Evolutionary conservation across 2,329 filamentous ascomycete genomes (phyloP).

Genomic region (Xylariales sp.): DNA sequence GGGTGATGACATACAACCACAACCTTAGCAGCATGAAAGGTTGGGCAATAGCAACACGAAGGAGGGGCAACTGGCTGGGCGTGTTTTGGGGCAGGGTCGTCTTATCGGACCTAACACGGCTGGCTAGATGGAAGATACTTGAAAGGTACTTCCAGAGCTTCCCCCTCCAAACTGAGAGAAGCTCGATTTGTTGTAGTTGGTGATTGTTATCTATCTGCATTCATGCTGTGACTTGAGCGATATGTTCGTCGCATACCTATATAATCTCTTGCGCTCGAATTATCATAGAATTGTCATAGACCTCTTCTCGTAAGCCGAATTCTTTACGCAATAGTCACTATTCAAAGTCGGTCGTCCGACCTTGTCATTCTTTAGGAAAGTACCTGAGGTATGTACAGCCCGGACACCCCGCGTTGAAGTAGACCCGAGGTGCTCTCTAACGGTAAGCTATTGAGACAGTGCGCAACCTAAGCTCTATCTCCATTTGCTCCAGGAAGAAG

Average conservation of each 20-base stretch:
- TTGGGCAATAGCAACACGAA: slow-evolving; percentile 6
- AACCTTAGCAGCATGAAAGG: slow-evolving; percentile 5
- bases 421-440: slow-evolving; percentile 2
- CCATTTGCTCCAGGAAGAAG: slow-evolving; percentile 2
- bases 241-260: no score
- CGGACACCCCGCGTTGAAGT: slow-evolving; percentile 3
- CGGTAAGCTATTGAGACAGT: slow-evolving; percentile 16
- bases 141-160: slow-evolving; percentile 1
- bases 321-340: no score
- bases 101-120: neutral
- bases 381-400: neutral
- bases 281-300: no score
- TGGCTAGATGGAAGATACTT: slow-evolving; percentile 6
- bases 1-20: slow-evolving; percentile 7
- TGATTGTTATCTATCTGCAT: no score
- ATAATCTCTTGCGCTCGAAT: no score
- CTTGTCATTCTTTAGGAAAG: no score
- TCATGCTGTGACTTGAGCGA: no score
- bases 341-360: no score
- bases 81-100: neutral
- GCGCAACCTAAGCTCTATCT: slow-evolving; percentile 10
- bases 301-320: no score
- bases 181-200: no score
- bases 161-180: neutral
- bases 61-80: slow-evolving; percentile 8